Conservation (phyloP, 768 basidiomycete genomes). For the Naganishia friedmannii region DNA sequence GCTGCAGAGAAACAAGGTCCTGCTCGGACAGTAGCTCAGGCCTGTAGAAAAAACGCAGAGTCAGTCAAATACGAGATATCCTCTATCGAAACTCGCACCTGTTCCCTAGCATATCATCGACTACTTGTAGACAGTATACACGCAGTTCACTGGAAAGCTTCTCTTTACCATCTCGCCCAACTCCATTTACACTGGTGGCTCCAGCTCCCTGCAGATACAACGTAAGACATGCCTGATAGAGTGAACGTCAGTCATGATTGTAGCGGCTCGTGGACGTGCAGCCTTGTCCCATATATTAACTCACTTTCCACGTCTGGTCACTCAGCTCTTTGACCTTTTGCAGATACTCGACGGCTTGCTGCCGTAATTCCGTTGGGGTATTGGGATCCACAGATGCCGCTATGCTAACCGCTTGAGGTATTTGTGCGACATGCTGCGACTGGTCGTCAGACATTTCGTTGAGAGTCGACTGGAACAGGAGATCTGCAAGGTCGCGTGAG, state of each 20-base stretch:
- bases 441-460: slow-evolving; percentile 22
- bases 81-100: slow-evolving; percentile 45
- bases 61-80: slow-evolving; percentile 56
- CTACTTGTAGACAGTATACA: slow-evolving; percentile 51
- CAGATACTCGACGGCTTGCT: slow-evolving; percentile 81
- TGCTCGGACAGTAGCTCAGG: slow-evolving; percentile 42
- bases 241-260: neutral
- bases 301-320: slow-evolving; percentile 69
- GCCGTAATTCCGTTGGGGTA: slow-evolving; percentile 61
- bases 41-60: slow-evolving; percentile 41
- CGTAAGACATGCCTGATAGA: slow-evolving; percentile 47
- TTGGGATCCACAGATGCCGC: slow-evolving; percentile 67
- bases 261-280: slow-evolving; percentile 60
- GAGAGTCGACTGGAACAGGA: too few relatives aligned
- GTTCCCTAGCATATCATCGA: slow-evolving; percentile 47
- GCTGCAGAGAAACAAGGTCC: slow-evolving; percentile 58
- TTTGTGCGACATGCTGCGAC: slow-evolving; percentile 45
- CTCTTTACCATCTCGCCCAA: slow-evolving; percentile 51
- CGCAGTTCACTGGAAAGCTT: slow-evolving; percentile 48
- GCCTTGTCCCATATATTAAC: slow-evolving; percentile 79
- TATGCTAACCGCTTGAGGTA: slow-evolving; percentile 69
- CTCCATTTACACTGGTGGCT: slow-evolving; percentile 35
- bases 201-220: slow-evolving; percentile 53
- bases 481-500: slow-evolving; percentile 15
- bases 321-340: slow-evolving; percentile 72